These are phyloP conservation scores for Suzukiozyma palmioleophila DNA, from an alignment of 1,139 yeast genomes.

Conservation along the genomic window DNA sequence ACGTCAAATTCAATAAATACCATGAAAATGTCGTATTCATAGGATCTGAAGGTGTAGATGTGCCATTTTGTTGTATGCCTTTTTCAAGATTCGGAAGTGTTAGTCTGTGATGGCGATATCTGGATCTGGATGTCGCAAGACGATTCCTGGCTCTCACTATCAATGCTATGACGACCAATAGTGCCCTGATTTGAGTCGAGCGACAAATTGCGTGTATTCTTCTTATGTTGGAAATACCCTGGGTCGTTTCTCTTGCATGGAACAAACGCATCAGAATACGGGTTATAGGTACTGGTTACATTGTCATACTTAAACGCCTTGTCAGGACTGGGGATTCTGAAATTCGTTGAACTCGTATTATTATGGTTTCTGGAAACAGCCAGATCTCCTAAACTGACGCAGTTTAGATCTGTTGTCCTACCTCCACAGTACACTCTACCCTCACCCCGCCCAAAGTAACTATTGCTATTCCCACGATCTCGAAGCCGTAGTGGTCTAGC, in stretches of 20 bases:
- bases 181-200: neutral
- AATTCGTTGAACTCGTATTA: no score
- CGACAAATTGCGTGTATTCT: neutral
- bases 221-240: no score
- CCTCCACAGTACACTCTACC: no score
- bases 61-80: neutral
- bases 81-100: neutral
- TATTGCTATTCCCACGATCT: no score
- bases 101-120: neutral
- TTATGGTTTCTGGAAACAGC: no score
- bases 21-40: no score
- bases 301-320: no score
- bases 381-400: no score
- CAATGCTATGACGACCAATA: neutral
- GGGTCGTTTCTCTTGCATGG: neutral
- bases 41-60: neutral
- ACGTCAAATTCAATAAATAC: neutral
- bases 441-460: no score
- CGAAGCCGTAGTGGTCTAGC: neutral
- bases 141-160: conserved; percentile 1
- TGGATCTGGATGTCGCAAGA: conserved; percentile 3
- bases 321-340: no score
- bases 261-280: conserved; percentile 1
- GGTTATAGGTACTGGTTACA: conserved; percentile 1
- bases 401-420: no score